These are phyloP conservation scores for Thelonectria rubi DNA, from an alignment of 2,329 filamentous ascomycete genomes.

Conservation along the genomic window DNA sequence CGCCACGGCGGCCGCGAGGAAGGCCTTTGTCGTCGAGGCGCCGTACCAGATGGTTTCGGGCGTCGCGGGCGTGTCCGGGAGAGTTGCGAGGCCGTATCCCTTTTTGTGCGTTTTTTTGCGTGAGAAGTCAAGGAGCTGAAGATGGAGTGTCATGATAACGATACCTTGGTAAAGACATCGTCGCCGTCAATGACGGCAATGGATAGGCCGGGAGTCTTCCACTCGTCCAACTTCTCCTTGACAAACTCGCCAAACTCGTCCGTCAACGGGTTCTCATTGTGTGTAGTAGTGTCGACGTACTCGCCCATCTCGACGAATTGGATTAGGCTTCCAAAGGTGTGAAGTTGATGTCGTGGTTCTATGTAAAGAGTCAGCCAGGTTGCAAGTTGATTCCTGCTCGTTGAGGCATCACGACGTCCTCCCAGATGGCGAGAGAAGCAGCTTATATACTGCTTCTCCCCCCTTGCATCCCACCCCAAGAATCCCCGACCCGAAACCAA, in stretches of 20 bases:
- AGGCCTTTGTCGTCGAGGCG: constrained; percentile 66
- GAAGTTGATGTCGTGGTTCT: no score
- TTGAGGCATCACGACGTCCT: not conserved
- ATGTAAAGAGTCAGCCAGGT: not conserved
- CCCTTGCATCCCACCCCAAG: not conserved
- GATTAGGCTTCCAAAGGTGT: no score
- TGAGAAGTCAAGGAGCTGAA: not conserved
- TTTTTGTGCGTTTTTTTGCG: constrained; percentile 5
- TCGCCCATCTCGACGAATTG: not conserved
- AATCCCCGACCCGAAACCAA: no score
- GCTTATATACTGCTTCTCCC: not conserved
- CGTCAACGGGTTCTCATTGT: constrained; percentile 10
- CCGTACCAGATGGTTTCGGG: constrained; percentile 62
- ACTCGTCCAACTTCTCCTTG: constrained; percentile 33
- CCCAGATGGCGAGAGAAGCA: not conserved
- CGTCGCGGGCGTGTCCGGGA: constrained; percentile 52
- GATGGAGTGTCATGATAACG: not conserved
- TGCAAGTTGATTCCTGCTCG: not conserved
- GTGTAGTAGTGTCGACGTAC: not conserved
- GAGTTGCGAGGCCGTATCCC: constrained; percentile 43
- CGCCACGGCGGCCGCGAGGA: constrained; percentile 60
- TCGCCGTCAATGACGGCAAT: constrained; percentile 42
- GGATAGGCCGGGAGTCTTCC: constrained; percentile 42
- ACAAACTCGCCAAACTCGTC: constrained; percentile 16
- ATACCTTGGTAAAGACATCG: constrained; percentile 39